phyloP scores from a whole-genome alignment of 495 filamentous ascomycete genomes.

The Xylaria acuta region DNA sequence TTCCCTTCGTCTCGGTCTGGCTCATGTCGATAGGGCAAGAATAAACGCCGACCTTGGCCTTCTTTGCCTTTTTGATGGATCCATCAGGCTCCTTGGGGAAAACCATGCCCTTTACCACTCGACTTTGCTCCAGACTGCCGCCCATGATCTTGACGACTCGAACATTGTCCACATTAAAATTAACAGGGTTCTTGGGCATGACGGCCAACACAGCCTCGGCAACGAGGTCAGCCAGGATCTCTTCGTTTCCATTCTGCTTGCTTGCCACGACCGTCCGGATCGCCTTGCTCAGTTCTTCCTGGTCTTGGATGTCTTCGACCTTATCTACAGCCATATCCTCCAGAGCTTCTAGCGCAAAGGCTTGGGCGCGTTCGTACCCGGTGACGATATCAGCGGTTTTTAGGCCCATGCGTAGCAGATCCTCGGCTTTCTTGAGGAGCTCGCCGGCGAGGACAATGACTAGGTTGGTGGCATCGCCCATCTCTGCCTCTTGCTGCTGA shows the following conservation, averaged over 20 bases:
- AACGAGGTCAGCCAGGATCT: conserved; percentile 82
- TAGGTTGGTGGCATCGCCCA: conserved; percentile 98
- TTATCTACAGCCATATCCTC: conserved; percentile 93
- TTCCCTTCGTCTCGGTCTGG: conserved; percentile 99
- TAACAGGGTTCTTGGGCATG: conserved; percentile 93
- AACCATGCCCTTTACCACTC: conserved; percentile 98
- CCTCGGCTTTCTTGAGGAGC: conserved; percentile 95
- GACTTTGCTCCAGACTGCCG: conserved; percentile 88
- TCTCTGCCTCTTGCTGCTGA: conserved; percentile 98
- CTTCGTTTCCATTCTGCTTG: conserved; percentile 94
- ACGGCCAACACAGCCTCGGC: conserved; percentile 94
- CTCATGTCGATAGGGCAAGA: conserved; percentile 94
- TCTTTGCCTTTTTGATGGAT: conserved; percentile 82
- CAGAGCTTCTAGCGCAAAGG: conserved; percentile 80
- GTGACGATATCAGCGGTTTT: conserved; percentile 96
- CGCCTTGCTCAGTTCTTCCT: conserved; percentile 88
- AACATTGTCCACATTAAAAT: conserved; percentile 99
- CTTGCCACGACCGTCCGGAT: conserved; percentile 94
- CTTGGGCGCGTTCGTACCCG: conserved; percentile 93
- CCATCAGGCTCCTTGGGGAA: conserved; percentile 93
- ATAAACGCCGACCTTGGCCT: conserved; percentile 96
- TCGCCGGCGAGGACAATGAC: conserved; percentile 97
- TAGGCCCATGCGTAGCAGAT: conserved; percentile 90
- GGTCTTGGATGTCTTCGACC: conserved; percentile 79
- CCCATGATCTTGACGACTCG: conserved; percentile 99